These are phyloP conservation scores for Aspergillus sp. DNA, from an alignment of 2,329 filamentous ascomycete genomes.

Conservation along the genomic window DNA sequence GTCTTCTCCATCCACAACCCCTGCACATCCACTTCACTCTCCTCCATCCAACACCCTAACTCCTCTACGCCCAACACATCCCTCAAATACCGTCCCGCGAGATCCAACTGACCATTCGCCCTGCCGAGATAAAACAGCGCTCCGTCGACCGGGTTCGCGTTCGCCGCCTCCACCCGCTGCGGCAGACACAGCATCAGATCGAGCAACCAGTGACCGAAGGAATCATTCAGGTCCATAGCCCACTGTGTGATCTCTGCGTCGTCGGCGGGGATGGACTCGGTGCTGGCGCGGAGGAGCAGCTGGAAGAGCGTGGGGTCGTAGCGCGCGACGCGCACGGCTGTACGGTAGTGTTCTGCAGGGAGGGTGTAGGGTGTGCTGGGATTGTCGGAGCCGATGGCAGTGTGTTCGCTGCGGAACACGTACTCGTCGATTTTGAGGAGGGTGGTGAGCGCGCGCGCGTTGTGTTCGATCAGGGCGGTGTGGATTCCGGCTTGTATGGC, in stretches of 20 bases:
- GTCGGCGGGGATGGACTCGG: constrained; percentile 38
- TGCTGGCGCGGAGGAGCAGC: constrained; percentile 36
- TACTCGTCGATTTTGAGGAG: constrained; percentile 42
- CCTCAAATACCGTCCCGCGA: constrained; percentile 23
- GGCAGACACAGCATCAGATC: constrained; percentile 36
- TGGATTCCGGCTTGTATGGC: constrained; percentile 41
- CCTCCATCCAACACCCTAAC: constrained; percentile 25
- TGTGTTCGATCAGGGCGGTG: constrained; percentile 36
- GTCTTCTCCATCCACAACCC: background rate
- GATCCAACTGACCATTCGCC: constrained; percentile 19
- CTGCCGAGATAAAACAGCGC: constrained; percentile 29
- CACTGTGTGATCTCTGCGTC: constrained; percentile 38
- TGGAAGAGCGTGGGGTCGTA: constrained; percentile 30
- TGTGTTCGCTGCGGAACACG: constrained; percentile 17
- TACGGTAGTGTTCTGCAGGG: constrained; percentile 35
- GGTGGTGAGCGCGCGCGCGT: constrained; percentile 30
- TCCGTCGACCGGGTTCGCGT: constrained; percentile 10
- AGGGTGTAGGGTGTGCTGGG: constrained; percentile 23
- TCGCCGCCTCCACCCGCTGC: constrained; percentile 18
- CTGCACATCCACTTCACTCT: constrained; percentile 19
- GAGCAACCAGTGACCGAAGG: constrained; percentile 36
- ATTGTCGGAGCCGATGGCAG: background rate
- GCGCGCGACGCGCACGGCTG: constrained; percentile 26
- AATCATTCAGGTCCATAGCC: constrained; percentile 28
- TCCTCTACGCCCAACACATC: constrained; percentile 26